Conservation (phyloP, 2,329 filamentous ascomycete genomes). For the Verticillium isaacii region DNA sequence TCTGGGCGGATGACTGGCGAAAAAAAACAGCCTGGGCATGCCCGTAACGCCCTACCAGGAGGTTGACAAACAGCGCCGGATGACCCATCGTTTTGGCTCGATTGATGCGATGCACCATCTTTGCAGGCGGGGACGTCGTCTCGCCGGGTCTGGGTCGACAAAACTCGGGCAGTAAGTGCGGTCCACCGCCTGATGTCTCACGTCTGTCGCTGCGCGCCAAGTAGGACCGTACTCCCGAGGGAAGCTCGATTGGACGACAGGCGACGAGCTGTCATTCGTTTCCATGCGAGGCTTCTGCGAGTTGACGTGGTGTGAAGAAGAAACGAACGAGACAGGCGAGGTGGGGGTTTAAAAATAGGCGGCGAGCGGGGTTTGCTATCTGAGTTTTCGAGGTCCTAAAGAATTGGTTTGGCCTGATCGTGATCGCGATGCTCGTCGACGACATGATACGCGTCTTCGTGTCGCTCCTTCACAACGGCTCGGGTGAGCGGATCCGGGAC, state of each 20-base stretch:
- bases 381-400: background rate
- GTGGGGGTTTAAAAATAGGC: slow-evolving; percentile 6
- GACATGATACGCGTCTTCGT: no score
- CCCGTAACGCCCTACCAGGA: background rate
- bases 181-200: background rate
- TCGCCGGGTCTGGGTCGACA: background rate
- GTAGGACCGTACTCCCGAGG: background rate
- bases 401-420: background rate
- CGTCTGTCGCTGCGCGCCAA: background rate
- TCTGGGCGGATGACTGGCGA: no score
- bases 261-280: background rate
- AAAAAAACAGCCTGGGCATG: background rate
- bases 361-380: background rate
- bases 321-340: background rate
- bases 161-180: background rate
- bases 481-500: no score
- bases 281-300: slow-evolving; percentile 5
- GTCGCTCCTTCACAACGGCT: no score
- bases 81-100: background rate
- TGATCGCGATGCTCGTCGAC: no score
- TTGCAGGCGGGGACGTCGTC: background rate
- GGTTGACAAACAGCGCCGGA: background rate
- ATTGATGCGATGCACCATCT: background rate
- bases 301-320: slow-evolving; percentile 5
- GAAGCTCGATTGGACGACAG: slow-evolving; percentile 7